phyloP scores from a whole-genome alignment of 805 yeast genomes.

The Hanseniaspora singularis region DNA sequence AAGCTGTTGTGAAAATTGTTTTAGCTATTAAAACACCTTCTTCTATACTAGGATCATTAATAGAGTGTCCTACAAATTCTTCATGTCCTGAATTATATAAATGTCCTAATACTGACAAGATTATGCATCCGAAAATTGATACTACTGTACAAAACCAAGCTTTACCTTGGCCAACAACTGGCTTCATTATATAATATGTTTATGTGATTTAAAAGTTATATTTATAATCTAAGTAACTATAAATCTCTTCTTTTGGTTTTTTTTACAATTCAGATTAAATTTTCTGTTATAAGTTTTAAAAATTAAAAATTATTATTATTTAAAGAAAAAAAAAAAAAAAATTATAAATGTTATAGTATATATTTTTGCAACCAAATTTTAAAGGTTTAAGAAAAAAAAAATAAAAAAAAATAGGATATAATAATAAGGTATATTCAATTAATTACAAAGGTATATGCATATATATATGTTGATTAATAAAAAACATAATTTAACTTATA shows the following conservation, averaged over 20 bases:
- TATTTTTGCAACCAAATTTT: no score
- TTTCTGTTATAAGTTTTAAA: background rate
- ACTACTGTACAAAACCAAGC: conserved; percentile 94
- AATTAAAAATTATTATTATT: background rate
- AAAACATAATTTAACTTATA: conserved; percentile 28
- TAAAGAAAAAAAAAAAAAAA: background rate
- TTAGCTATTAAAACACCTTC: conserved; percentile 91
- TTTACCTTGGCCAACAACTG: conserved; percentile 53
- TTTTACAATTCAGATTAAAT: no score
- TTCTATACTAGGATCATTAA: conserved; percentile 57
- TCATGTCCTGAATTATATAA: conserved; percentile 74
- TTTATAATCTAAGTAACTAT: no score
- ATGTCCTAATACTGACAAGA: conserved; percentile 71
- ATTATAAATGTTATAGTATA: background rate
- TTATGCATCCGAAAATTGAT: conserved; percentile 84
- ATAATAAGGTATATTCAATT: no score
- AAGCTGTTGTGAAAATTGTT: conserved; percentile 80
- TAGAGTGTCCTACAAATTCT: conserved; percentile 75
- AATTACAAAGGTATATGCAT: no score
- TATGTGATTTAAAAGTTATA: no score
- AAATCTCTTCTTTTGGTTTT: no score
- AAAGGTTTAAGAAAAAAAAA: no score
- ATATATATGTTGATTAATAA: no score
- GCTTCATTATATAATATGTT: conserved; percentile 30
- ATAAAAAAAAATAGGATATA: no score